A percentile compares a stretch with the other conserved stretches of the same genome.
phyloP scores from a whole-genome alignment of 140 eudicot genomes.

The Flaveria floridana region DNA sequence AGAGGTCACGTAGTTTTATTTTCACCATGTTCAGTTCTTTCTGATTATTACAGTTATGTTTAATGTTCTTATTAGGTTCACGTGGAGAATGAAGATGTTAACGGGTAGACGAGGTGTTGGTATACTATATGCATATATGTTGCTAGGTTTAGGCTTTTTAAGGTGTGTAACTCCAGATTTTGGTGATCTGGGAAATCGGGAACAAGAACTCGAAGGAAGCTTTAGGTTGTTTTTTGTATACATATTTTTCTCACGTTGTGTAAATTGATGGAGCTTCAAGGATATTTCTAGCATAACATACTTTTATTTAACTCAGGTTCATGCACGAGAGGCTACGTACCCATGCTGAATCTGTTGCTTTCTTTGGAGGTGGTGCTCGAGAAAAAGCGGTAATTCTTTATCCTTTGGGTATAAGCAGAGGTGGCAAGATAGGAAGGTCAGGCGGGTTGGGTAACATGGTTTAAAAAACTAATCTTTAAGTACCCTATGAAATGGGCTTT shows the following conservation, averaged over 20 bases:
- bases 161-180: slow-evolving; percentile 92
- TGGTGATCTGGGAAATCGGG: slow-evolving; percentile 79
- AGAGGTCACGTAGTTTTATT: slow-evolving; percentile 5
- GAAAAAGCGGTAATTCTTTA: slow-evolving; percentile 70
- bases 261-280: slow-evolving; percentile 6
- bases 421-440: neutral
- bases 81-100: slow-evolving; percentile 94
- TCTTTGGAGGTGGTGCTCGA: slow-evolving; percentile 97
- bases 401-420: neutral
- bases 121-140: slow-evolving; percentile 84
- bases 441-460: slow-evolving; percentile 12
- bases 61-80: slow-evolving; percentile 62
- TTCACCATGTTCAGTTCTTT: neutral
- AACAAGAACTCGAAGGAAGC: slow-evolving; percentile 93
- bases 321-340: slow-evolving; percentile 98
- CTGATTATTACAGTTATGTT: slow-evolving; percentile 4
- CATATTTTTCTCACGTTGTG: neutral
- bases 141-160: slow-evolving; percentile 84
- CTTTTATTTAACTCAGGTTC: slow-evolving; percentile 48
- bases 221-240: slow-evolving; percentile 54
- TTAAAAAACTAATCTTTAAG: neutral
- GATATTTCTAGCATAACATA: slow-evolving; percentile 21
- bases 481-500: neutral
- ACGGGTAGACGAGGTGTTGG: slow-evolving; percentile 94
- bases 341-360: slow-evolving; percentile 99